These are phyloP conservation scores for Marvania coccoides DNA, from an alignment of 139 green algal species.

Conservation along the genomic window DNA sequence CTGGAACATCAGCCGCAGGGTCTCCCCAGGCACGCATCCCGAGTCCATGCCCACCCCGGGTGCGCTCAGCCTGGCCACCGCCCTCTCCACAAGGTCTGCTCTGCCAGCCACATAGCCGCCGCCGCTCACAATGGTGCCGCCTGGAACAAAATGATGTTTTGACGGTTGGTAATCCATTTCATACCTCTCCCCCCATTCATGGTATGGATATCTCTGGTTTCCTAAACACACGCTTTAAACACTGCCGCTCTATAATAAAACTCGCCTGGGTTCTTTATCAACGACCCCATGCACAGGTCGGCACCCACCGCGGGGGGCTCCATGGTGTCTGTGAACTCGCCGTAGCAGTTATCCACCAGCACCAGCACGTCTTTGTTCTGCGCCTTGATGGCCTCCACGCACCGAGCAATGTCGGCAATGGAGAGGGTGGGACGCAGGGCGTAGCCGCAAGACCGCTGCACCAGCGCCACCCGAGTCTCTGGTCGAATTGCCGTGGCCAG, in stretches of 20 bases:
- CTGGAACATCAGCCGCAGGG: conserved; percentile 77
- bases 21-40: conserved; percentile 58
- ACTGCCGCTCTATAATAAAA: no score
- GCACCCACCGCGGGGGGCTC: conserved; percentile 84
- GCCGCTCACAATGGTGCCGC: conserved; percentile 77
- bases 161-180: no score
- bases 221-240: no score
- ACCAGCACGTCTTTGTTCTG: conserved; percentile 61
- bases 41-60: conserved; percentile 82
- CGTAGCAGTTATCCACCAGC: conserved; percentile 98
- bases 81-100: conserved; percentile 60
- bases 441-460: conserved; percentile 96
- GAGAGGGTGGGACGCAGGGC: conserved; percentile 71
- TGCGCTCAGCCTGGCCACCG: conserved; percentile 68
- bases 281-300: conserved; percentile 83
- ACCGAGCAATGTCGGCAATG: conserved; percentile 65
- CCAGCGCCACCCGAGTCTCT: conserved; percentile 59
- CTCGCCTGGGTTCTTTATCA: conserved; percentile 98
- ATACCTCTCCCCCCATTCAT: no score
- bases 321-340: conserved; percentile 84
- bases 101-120: conserved; percentile 90
- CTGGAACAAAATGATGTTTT: no score
- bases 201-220: no score
- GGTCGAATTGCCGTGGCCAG: conserved; percentile 53
- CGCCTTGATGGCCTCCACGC: conserved; percentile 44